Percentiles rank a stretch among this genome's conserved stretches.
These are phyloP conservation scores for Bolboschoenus planiculmis DNA, from an alignment of 176 grass and related monocot species.

Conservation along the genomic window DNA sequence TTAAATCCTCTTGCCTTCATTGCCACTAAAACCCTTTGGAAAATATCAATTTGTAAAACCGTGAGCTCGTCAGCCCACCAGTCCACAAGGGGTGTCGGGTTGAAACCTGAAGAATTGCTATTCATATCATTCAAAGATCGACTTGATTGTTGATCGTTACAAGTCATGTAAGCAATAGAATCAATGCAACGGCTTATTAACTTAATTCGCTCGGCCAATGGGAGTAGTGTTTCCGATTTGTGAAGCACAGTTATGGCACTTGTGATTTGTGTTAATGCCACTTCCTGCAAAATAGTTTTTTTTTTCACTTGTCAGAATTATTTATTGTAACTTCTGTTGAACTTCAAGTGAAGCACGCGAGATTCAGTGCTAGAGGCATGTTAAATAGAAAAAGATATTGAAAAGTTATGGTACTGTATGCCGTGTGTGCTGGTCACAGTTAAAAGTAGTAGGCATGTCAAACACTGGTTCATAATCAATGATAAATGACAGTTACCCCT, in stretches of 20 bases:
- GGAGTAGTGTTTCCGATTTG: slow-evolving; percentile 56
- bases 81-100: slow-evolving; percentile 47
- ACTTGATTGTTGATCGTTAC: slow-evolving; percentile 28
- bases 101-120: slow-evolving; percentile 22
- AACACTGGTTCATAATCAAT: no score
- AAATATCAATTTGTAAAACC: slow-evolving; percentile 60
- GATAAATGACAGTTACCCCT: no score
- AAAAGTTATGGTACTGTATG: neutral
- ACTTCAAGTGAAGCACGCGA: neutral
- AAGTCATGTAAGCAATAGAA: slow-evolving; percentile 49
- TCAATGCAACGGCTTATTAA: slow-evolving; percentile 60
- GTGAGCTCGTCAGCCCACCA: slow-evolving; percentile 84
- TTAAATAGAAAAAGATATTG: neutral
- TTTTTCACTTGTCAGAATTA: neutral
- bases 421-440: neutral
- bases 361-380: neutral
- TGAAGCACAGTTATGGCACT: slow-evolving; percentile 65
- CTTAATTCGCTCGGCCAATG: slow-evolving; percentile 54
- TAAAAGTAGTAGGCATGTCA: neutral
- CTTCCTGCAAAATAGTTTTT: slow-evolving; percentile 46
- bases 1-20: slow-evolving; percentile 77
- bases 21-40: slow-evolving; percentile 66
- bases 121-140: slow-evolving; percentile 18
- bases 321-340: neutral
- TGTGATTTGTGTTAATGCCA: slow-evolving; percentile 49